A percentile compares a stretch with the other conserved stretches of the same genome.
phyloP scores from a whole-genome alignment of 2,329 filamentous ascomycete species.

The Pyrenochaeta sp. region DNA sequence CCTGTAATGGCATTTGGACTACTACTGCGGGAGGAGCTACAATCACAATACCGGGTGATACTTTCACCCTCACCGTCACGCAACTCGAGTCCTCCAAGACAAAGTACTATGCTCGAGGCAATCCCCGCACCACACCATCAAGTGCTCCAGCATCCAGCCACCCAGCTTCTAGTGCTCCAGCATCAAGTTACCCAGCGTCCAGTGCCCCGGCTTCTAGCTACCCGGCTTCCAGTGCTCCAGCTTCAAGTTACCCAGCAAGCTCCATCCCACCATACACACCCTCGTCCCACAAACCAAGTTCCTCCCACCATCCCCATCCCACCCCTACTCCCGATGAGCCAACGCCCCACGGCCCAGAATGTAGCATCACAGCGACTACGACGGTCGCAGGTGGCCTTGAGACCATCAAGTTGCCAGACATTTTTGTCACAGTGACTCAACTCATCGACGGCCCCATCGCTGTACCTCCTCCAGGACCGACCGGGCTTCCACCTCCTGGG shows the following conservation, averaged over 20 bases:
- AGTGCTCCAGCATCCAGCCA: too few relatives aligned
- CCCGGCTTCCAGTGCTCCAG: too few relatives aligned
- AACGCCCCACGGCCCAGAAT: too few relatives aligned
- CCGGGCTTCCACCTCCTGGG: not conserved
- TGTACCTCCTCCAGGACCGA: not conserved
- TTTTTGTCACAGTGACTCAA: not conserved
- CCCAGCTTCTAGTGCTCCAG: too few relatives aligned
- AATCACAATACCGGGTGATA: not conserved
- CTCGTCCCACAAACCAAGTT: not conserved
- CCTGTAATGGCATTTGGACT: too few relatives aligned
- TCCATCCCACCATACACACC: not conserved
- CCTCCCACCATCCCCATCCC: not conserved
- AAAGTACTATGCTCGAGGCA: not conserved
- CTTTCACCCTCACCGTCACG: not conserved
- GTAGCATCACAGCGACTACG: not conserved
- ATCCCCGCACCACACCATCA: not conserved
- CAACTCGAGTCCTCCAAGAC: not conserved
- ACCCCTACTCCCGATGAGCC: not conserved
- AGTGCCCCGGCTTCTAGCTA: too few relatives aligned
- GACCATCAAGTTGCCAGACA: too few relatives aligned
- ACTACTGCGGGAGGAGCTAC: not conserved
- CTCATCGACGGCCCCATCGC: not conserved
- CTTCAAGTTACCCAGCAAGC: too few relatives aligned
- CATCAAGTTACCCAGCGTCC: too few relatives aligned
- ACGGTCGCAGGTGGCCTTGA: too few relatives aligned